Base-by-base conservation (phyloP, 345 rosid species). In the Pseudoturritis turrita region DNA sequence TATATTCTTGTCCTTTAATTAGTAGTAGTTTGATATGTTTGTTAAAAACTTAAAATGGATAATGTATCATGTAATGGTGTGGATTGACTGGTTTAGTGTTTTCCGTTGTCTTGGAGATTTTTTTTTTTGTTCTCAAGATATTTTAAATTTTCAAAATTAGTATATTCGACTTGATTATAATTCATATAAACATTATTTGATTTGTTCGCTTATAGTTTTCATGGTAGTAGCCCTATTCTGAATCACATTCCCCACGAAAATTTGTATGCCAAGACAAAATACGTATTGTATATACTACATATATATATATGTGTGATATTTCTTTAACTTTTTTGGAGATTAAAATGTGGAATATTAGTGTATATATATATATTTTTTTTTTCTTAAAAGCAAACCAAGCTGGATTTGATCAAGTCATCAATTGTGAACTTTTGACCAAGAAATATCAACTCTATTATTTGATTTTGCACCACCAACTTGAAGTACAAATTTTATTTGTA, bases 361-460 rank as follows among this genome's bases (percentile, higher is more conserved):
- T 17, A 5, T 35, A 49, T 49, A 0, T 33, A n/a, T n/a, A n/a
- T n/a, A n/a, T n/a, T n/a, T n/a, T n/a, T n/a, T n/a, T n/a, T n/a
- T n/a, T n/a, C n/a, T 10, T 17, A 36, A 6, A 56, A 51, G 44
- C 31, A 35, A 72, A 10, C 35, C 52, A 71, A 53, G 56, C 47
- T 49, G 72, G 72, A 57, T 57, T 65, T 74, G 67, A 67, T 74
- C 77, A 74, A 47, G 73, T 19, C 77, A 39, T 65, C 50, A 10
- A 8, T 31, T 50, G 39, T 49, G 39, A 58, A 50, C 52, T 74
- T 25, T 17, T 19, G 51, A 49, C 71, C 6, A n/a, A 57, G 35
- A 18, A 58, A 29, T 14, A 12, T 56, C 21, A 49, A 35, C 39
- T 43, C 44, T 43, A 19, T 26, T 47, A 40, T 55, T 64, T 51